Conservation (phyloP, 306 rosid species). For the Cajanus cajan region DNA sequence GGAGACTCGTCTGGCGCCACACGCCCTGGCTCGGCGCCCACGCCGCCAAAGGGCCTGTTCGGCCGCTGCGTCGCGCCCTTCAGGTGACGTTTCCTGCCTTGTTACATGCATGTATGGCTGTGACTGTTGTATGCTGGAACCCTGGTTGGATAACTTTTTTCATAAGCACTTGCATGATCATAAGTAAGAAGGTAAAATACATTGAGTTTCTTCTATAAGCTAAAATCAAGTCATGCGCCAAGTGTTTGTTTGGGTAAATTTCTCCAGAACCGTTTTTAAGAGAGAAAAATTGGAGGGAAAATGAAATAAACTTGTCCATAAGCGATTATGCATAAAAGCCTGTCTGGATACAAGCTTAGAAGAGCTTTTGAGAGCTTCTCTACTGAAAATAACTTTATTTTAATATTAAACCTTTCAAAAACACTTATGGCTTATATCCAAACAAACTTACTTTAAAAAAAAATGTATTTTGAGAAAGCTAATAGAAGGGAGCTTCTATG, state of each 20-base stretch:
- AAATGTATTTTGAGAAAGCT: too few species aligned
- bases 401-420: too few species aligned
- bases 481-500: neutral
- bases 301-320: too few species aligned
- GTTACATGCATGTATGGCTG: neutral
- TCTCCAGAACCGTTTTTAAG: too few species aligned
- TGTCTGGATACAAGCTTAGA: too few species aligned
- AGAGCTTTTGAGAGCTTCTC: too few species aligned
- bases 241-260: too few species aligned
- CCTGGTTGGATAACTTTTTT: neutral
- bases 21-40: conserved; percentile 99
- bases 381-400: too few species aligned
- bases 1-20: conserved; percentile 96
- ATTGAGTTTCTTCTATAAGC: neutral
- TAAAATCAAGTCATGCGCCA: neutral
- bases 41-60: conserved; percentile 95
- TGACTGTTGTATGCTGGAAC: neutral
- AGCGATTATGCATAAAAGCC: too few species aligned
- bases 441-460: too few species aligned
- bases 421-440: too few species aligned
- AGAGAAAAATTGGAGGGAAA: too few species aligned
- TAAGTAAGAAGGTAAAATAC: neutral
- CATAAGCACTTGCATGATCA: neutral
- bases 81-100: conserved; percentile 54
- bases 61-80: conserved; percentile 94